phyloP scores from a whole-genome alignment of 805 yeast genomes.

The Kluyveromyces starmeri region DNA sequence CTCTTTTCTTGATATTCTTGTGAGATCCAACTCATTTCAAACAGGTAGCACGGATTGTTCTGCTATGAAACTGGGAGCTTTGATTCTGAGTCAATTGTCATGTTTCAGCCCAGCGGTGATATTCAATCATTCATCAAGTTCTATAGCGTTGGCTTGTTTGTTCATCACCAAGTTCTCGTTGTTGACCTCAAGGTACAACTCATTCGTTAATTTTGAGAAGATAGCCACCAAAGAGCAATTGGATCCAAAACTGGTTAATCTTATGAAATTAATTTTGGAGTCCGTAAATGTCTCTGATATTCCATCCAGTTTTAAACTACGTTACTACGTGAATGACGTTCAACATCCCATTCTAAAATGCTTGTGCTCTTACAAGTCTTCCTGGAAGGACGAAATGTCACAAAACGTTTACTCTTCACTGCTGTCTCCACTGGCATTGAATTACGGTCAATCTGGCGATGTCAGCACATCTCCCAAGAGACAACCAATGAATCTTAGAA shows the following conservation, averaged over 20 bases:
- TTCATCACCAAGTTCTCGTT: conserved; percentile 2
- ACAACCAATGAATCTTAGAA: conserved; percentile 1
- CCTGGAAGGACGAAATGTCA: background rate
- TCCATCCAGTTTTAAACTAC: conserved; percentile 4
- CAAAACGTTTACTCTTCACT: background rate
- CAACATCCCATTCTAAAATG: conserved; percentile 4
- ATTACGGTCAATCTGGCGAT: background rate
- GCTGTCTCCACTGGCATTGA: conserved; percentile 1
- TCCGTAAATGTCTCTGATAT: background rate
- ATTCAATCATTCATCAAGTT: conserved; percentile 38
- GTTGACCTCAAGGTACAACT: background rate
- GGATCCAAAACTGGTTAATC: conserved; percentile 20
- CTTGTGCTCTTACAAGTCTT: conserved; percentile 1
- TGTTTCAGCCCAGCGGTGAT: conserved; percentile 54
- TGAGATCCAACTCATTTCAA: conserved; percentile 21
- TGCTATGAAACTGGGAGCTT: conserved; percentile 46
- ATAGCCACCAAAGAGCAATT: conserved; percentile 11
- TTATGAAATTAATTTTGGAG: background rate
- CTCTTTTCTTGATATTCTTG: conserved; percentile 48
- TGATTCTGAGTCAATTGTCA: conserved; percentile 57
- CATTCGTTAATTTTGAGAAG: conserved; percentile 1
- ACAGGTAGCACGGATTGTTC: conserved; percentile 5
- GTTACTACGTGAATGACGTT: background rate
- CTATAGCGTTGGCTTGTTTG: conserved; percentile 30
- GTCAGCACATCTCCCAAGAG: background rate